These are phyloP conservation scores for Fusarium cicatricum DNA, from an alignment of 2,329 filamentous ascomycete species.

Conservation along the genomic window DNA sequence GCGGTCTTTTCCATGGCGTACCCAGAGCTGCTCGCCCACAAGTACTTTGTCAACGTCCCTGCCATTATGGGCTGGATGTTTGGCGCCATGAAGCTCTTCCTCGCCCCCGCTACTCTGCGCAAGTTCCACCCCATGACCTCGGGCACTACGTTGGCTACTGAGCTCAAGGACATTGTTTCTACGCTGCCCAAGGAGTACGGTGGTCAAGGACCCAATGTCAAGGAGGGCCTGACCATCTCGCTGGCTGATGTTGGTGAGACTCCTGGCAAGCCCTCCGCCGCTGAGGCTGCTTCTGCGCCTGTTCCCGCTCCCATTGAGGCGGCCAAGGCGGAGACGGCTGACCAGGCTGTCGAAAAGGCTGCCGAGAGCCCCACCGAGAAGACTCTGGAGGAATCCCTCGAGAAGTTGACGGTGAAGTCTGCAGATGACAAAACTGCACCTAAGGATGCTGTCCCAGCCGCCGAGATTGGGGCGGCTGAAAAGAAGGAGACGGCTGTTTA, in stretches of 20 bases:
- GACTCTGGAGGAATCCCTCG: conserved; percentile 21
- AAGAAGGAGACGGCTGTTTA: conserved; percentile 6
- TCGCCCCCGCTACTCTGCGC: conserved; percentile 76
- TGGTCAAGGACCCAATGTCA: conserved; percentile 66
- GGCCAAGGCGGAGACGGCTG: conserved; percentile 30
- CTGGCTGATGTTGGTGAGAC: conserved; percentile 33
- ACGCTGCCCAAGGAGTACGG: conserved; percentile 81
- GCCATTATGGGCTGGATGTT: conserved; percentile 90
- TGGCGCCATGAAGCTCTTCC: conserved; percentile 76
- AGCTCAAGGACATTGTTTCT: conserved; percentile 66
- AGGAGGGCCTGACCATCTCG: conserved; percentile 47
- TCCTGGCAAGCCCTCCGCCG: conserved; percentile 7
- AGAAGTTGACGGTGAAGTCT: conserved; percentile 24
- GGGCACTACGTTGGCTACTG: conserved; percentile 72
- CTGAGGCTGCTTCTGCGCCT: conserved; percentile 1
- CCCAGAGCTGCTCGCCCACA: conserved; percentile 83
- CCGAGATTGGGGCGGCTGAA: neutral
- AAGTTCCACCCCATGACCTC: conserved; percentile 83
- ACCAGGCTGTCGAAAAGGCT: conserved; percentile 21
- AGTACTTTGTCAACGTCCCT: conserved; percentile 97
- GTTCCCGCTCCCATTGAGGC: conserved; percentile 27
- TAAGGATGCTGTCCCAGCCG: conserved; percentile 3
- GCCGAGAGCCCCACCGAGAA: conserved; percentile 22
- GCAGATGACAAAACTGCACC: conserved; percentile 8
- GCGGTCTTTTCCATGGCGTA: conserved; percentile 82